Conservation (phyloP, 305 asterid species). For the Euphrasia arctica region DNA sequence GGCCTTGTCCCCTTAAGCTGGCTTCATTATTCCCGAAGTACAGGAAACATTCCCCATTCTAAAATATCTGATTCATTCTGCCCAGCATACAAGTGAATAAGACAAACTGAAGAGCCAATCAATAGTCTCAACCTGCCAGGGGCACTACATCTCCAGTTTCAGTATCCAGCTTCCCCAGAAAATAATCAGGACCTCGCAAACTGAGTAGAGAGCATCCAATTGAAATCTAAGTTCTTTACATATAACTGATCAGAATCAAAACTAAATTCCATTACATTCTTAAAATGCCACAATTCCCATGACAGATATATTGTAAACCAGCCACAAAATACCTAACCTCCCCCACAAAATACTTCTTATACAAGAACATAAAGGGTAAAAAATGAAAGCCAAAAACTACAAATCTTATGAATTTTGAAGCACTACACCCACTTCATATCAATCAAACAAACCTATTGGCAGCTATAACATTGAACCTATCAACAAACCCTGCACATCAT, state of each 20-base stretch:
- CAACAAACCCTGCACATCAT: slow-evolving; percentile 20
- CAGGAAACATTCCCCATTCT: slow-evolving; percentile 27
- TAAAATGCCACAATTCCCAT: slow-evolving; percentile 27
- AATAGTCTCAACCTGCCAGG: slow-evolving; percentile 39
- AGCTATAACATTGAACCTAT: slow-evolving; percentile 7
- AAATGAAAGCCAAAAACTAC: slow-evolving; percentile 8
- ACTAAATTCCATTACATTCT: slow-evolving; percentile 30
- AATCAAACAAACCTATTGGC: slow-evolving; percentile 12
- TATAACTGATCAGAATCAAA: slow-evolving; percentile 39
- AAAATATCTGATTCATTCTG: slow-evolving; percentile 28
- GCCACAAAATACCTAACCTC: slow-evolving; percentile 23
- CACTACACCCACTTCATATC: slow-evolving; percentile 19
- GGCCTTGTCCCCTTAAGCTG: slow-evolving; percentile 28
- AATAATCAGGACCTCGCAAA: slow-evolving; percentile 50
- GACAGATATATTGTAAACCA: slow-evolving; percentile 10
- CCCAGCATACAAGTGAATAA: slow-evolving; percentile 23
- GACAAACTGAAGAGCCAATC: slow-evolving; percentile 35
- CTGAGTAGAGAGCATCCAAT: slow-evolving; percentile 53
- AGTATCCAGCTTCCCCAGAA: slow-evolving; percentile 46
- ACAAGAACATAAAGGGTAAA: slow-evolving; percentile 9
- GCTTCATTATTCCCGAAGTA: slow-evolving; percentile 33
- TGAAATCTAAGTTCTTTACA: slow-evolving; percentile 52
- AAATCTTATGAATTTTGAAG: slow-evolving; percentile 18
- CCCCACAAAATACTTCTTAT: slow-evolving; percentile 13
- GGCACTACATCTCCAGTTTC: slow-evolving; percentile 51